These are phyloP conservation scores for Pseudogymnoascus verrucosus DNA, from an alignment of 2,329 filamentous ascomycete genomes.

Conservation along the genomic window DNA sequence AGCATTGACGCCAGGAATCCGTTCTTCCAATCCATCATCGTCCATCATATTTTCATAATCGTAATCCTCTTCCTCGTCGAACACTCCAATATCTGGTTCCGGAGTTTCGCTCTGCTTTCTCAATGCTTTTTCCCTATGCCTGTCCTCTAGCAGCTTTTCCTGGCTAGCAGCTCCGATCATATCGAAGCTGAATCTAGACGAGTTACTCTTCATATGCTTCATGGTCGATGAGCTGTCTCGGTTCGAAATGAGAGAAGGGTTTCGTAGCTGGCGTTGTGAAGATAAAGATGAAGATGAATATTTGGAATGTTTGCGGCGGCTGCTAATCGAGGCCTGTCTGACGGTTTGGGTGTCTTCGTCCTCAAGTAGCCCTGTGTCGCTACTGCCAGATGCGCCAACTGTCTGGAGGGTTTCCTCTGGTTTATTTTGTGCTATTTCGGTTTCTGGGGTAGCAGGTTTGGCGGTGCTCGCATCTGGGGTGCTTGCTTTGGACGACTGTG, in stretches of 20 bases:
- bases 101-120: conserved; percentile 45
- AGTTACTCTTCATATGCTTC: conserved; percentile 65
- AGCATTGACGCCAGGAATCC: conserved; percentile 51
- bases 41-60: conserved; percentile 58
- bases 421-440: conserved; percentile 17
- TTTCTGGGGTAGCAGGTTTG: background rate
- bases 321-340: conserved; percentile 10
- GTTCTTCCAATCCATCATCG: conserved; percentile 58
- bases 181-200: conserved; percentile 75
- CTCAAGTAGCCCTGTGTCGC: background rate
- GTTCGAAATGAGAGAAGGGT: conserved; percentile 41
- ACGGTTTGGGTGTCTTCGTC: conserved; percentile 13
- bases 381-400: background rate
- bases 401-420: conserved; percentile 12
- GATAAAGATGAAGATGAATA: conserved; percentile 28
- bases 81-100: conserved; percentile 29
- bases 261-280: conserved; percentile 15
- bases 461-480: background rate
- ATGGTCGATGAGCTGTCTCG: conserved; percentile 39
- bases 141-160: conserved; percentile 64
- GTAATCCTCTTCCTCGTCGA: conserved; percentile 46
- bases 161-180: conserved; percentile 63
- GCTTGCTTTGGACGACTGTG: conserved; percentile 17
- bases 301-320: conserved; percentile 20
- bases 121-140: conserved; percentile 58